Percentiles rank a stretch among this genome's conserved stretches.
These are phyloP conservation scores for Kokia cookei DNA, from an alignment of 441 rosid species.

Conservation along the genomic window DNA sequence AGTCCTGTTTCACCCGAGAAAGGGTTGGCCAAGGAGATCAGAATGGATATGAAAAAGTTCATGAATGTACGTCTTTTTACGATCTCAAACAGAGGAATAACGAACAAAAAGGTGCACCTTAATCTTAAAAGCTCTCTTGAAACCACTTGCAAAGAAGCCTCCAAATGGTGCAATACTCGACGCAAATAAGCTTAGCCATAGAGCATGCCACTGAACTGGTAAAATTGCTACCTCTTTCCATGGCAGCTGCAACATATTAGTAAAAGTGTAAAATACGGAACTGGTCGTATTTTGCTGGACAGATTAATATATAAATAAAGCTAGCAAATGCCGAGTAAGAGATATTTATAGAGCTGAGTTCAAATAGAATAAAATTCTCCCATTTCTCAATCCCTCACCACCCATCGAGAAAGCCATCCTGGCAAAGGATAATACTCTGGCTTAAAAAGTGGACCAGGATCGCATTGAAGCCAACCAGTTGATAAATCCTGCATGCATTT, in stretches of 20 bases:
- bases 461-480: slow-evolving; percentile 87
- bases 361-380: background rate
- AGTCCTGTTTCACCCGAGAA: slow-evolving; percentile 45
- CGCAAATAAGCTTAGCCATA: slow-evolving; percentile 75
- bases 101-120: slow-evolving; percentile 39
- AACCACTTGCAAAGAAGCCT: slow-evolving; percentile 94
- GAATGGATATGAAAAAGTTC: background rate
- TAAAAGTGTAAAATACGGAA: background rate
- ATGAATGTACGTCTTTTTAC: background rate
- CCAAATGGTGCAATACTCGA: slow-evolving; percentile 96
- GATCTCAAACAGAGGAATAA: background rate
- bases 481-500: slow-evolving; percentile 52
- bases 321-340: background rate
- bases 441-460: slow-evolving; percentile 74
- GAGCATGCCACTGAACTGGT: slow-evolving; percentile 89
- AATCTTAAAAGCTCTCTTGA: slow-evolving; percentile 90
- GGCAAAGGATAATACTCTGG: slow-evolving; percentile 45
- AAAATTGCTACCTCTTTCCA: slow-evolving; percentile 68
- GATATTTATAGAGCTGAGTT: background rate
- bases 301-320: background rate
- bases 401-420: slow-evolving; percentile 42
- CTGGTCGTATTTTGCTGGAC: background rate
- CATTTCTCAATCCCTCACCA: background rate
- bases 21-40: background rate
- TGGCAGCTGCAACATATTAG: slow-evolving; percentile 50